Base-by-base conservation (phyloP, 2,329 filamentous ascomycete genomes). In the Cryphonectria japonica region DNA sequence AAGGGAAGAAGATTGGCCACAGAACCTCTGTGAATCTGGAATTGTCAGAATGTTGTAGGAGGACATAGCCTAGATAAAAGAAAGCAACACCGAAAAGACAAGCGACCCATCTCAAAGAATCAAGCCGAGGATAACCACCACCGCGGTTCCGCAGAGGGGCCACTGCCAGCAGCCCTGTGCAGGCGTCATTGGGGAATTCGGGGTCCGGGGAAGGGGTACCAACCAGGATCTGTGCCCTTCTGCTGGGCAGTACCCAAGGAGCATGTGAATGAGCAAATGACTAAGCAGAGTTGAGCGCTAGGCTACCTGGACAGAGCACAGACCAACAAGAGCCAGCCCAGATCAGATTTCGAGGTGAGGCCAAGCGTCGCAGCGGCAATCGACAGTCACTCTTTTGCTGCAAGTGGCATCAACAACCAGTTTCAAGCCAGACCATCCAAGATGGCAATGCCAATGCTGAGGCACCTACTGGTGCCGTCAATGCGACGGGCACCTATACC, bases 391-490 rank as follows among this genome's bases (percentile, higher is more conserved):
- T 26, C 14, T 14, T 19, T 63, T n/a, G 22, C 22, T n/a, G n/a
- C 26, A 57, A 59, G n/a, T 60, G 16, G 63, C 39, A 61, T 26
- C 60, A 54, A 61, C n/a, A 37, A 6, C 61, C 50, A 63, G 52
- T 66, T 62, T 54, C 64, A 54, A 39, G 64, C 39, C 41, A 19
- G 46, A 32, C 22, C 29, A 19, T 34, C 29, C 41, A 77, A 69
- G 67, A 81, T 81, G 80, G 78, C 78, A 65, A 78, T 77, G 75
- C 75, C 77, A 67, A 75, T 83, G n/a, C 74, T 82, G 70, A 78
- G 80, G 73, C 78, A 76, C 29, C 75, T 80, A 11, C 75, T 80
- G 68, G 75, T 75, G 68, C 78, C 80, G 66, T 76, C 78, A 50
- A 68, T 79, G 34, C 73, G 77, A 65, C 74, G 74, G 52, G 75